Conservation (phyloP, 768 basidiomycete species). For the Mycena latifolia region DNA sequence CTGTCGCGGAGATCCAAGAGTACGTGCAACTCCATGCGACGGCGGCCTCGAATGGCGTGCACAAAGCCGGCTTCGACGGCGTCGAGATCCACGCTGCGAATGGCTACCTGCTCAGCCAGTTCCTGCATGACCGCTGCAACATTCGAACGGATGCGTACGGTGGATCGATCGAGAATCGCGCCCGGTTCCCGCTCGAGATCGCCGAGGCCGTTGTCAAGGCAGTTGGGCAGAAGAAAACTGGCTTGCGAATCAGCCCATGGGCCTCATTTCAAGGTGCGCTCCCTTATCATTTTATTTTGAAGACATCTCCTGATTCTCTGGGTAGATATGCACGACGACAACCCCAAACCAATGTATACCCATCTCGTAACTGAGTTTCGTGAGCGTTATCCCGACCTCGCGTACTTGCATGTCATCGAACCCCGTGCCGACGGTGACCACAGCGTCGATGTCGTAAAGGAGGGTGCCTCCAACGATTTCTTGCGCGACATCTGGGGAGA, state of each 20-base stretch:
- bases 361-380: not conserved
- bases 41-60: not conserved
- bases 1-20: not conserved
- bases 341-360: not conserved
- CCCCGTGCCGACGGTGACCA: slow-evolving; percentile 1
- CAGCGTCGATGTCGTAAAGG: not conserved
- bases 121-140: no score
- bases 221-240: no score
- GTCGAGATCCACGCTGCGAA: slow-evolving; percentile 16
- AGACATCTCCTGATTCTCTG: not conserved
- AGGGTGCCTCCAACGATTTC: not conserved
- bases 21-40: not conserved
- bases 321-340: not conserved
- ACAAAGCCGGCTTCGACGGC: slow-evolving; percentile 55
- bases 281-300: slow-evolving; percentile 34
- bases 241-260: not conserved
- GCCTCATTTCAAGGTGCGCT: not conserved
- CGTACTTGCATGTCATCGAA: slow-evolving; percentile 1
- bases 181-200: no score
- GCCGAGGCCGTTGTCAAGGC: slow-evolving; percentile 27
- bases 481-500: not conserved
- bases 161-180: no score
- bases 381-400: not conserved
- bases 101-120: no score
- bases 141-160: no score